phyloP scores from a whole-genome alignment of 2,329 filamentous ascomycete species.

The Colletotrichum cordylinicola region DNA sequence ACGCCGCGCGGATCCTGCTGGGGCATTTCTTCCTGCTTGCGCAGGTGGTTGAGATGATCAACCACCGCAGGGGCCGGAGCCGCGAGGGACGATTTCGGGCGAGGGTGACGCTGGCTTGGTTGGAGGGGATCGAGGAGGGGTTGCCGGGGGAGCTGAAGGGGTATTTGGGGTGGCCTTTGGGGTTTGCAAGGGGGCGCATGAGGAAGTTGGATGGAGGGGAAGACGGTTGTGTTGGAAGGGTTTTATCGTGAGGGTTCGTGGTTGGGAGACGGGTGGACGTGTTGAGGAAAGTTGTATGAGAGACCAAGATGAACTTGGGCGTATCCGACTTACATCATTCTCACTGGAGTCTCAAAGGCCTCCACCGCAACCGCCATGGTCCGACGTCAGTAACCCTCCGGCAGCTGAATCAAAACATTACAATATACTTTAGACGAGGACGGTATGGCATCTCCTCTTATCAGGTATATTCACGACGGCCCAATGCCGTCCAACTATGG shows the following conservation, averaged over 20 bases:
- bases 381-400: neutral
- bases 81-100: conserved; percentile 27
- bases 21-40: conserved; percentile 41
- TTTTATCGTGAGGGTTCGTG: neutral
- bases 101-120: conserved; percentile 42
- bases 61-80: neutral
- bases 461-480: neutral
- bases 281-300: accelerated
- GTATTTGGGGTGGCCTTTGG: conserved; percentile 38
- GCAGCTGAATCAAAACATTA: neutral
- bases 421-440: neutral
- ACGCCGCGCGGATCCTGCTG: conserved; percentile 38
- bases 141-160: conserved; percentile 33
- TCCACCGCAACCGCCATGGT: too few relatives aligned
- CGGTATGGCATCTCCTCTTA: neutral
- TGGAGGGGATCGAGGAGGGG: conserved; percentile 36
- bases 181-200: conserved; percentile 26
- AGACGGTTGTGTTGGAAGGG: accelerated
- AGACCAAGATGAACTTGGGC: neutral
- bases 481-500: neutral
- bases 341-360: neutral
- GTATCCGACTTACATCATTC: neutral
- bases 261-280: neutral
- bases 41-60: conserved; percentile 26
- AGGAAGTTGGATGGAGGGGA: neutral